Base-by-base conservation (phyloP, 345 rosid genomes). In the Cardamine chenopodiifolia region DNA sequence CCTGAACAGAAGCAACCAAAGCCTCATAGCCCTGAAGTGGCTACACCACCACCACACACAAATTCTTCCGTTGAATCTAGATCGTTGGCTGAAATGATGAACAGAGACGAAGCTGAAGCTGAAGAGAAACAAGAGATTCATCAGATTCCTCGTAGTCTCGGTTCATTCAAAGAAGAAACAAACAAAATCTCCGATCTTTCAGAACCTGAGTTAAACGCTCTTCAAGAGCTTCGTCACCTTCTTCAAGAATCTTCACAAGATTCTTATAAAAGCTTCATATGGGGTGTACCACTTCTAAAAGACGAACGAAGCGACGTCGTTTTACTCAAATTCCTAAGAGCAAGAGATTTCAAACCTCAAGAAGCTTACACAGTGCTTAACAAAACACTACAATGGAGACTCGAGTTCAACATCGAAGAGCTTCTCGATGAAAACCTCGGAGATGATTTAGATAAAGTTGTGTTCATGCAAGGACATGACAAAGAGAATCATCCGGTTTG, bases 291-390 rank as follows among this genome's bases (percentile, higher is more conserved):
- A 5, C 90, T 94, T 52, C 85, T 91, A 15, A 78, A 80, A 57
- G 96, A 93, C 80, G 88, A 89, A n/a, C 64, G 79, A 71, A 87
- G 81, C 73, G 92, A 94, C 66, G 87, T 87, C 70, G 83, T 94
- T 72, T 81, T 94, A 8, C 74, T 94, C 15, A 91, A 91, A 61
- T 90, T 88, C 80, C 62, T 91, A 18, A 78, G 97, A 49, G 98
- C 98, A 0, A 85, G 96, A 66, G 98, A 94, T 65, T 94, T 94
- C 75, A 89, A 85, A 69, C 86, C 74, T 1, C 82, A 80, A 72
- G 96, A 94, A 19, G 91, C 97, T 5, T 86, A 87, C 73, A 52
- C 78, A 18, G 91, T 94, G 97, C 77, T 94, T 28, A 86, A 78
- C 80, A 89, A 86, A 68, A 91, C 97, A 5, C 72, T 89, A 35